A percentile compares a stretch with the other conserved stretches of the same genome.
Conservation (phyloP, 805 yeast species). For the Spathaspora girioi region DNA sequence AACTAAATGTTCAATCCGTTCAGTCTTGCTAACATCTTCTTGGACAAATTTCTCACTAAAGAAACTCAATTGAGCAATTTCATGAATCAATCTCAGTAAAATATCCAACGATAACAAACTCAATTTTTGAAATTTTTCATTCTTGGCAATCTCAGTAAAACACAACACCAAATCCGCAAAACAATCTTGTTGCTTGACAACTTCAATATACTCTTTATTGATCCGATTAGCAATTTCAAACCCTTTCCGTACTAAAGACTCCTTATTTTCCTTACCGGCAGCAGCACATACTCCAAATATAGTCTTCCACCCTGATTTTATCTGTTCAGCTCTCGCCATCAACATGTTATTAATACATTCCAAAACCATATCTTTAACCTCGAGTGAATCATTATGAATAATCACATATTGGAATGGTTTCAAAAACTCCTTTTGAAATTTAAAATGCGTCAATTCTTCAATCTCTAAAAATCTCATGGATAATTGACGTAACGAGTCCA, state of each 20-base stretch:
- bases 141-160: constrained; percentile 78
- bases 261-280: constrained; percentile 63
- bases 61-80: constrained; percentile 48
- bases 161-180: constrained; percentile 65
- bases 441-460: constrained; percentile 93
- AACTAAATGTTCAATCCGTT: constrained; percentile 34
- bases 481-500: constrained; percentile 90
- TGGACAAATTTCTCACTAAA: constrained; percentile 10
- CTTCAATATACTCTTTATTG: constrained; percentile 56
- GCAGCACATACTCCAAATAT: constrained; percentile 73
- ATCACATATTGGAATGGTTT: constrained; percentile 85
- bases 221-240: constrained; percentile 62
- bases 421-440: constrained; percentile 90
- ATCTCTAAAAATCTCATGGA: constrained; percentile 89
- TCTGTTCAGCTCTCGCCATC: constrained; percentile 63
- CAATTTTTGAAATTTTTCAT: constrained; percentile 73
- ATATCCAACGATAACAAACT: constrained; percentile 80
- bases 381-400: constrained; percentile 58
- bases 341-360: constrained; percentile 89
- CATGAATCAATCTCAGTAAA: constrained; percentile 57
- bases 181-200: constrained; percentile 68
- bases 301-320: constrained; percentile 94
- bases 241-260: constrained; percentile 58
- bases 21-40: constrained; percentile 12
- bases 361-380: constrained; percentile 82